These are phyloP conservation scores for Oryza brachyantha DNA, from an alignment of 176 grass and related monocot genomes.

Conservation along the genomic window DNA sequence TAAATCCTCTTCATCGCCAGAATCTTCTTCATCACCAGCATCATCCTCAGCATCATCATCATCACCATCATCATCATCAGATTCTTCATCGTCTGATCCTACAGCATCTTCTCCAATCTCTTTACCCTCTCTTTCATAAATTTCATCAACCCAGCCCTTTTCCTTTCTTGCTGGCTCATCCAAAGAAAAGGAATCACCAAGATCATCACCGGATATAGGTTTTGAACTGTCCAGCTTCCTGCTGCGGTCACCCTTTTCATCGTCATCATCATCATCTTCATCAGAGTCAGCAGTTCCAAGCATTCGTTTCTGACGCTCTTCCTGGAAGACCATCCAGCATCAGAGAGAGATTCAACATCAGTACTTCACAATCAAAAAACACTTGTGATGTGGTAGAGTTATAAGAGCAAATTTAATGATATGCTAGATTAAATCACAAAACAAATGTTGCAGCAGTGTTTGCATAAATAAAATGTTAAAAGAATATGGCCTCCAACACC, in stretches of 20 bases:
- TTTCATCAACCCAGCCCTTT: conserved; percentile 71
- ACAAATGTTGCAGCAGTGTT: conserved; percentile 1
- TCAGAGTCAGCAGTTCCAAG: conserved; percentile 60
- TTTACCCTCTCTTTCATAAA: conserved; percentile 57
- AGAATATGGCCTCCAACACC: not conserved
- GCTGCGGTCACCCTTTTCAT: conserved; percentile 16
- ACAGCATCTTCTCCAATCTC: conserved; percentile 43
- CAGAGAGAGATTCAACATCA: conserved; percentile 17
- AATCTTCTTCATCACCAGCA: not conserved
- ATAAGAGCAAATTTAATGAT: not conserved
- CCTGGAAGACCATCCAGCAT: conserved; percentile 43
- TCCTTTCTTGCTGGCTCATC: conserved; percentile 38
- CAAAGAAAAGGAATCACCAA: conserved; percentile 75
- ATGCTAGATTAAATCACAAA: conserved; percentile 2
- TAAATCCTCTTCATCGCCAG: conserved; percentile 40
- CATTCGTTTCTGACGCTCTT: conserved; percentile 87
- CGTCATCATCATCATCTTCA: conserved; percentile 44
- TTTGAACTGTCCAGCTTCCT: conserved; percentile 49
- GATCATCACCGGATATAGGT: conserved; percentile 86
- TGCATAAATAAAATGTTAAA: conserved; percentile 16
- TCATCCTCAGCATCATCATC: conserved; percentile 35
- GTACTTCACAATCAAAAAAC: conserved; percentile 13
- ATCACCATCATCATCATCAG: conserved; percentile 36
- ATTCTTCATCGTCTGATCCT: conserved; percentile 52
- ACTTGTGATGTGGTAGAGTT: not conserved